Base-by-base conservation (phyloP, 176 grass and related monocot genomes). In the Miscanthus lutarioriparius region DNA sequence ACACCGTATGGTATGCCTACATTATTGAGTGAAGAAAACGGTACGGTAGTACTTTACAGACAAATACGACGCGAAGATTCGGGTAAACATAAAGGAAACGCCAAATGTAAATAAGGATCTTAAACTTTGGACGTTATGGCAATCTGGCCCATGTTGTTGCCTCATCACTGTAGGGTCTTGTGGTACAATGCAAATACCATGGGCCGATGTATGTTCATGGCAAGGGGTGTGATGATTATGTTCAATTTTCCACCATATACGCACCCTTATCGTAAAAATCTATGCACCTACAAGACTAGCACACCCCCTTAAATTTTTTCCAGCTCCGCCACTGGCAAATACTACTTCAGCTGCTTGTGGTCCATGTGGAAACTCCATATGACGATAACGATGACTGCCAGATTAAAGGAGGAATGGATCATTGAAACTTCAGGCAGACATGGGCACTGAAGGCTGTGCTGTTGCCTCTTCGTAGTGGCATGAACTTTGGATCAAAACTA, bases 391-490 rank as follows among this genome's bases (percentile, higher is more conserved):
- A 20, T 37, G 33, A 68, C 32, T 38, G 7, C 38, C 38, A 10
- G 22, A 71, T 40, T 22, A 15, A 77, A 82, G 22, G 51, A 38
- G 14, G 13, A 76, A 84, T 0, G 5, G n/a, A 54, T 45, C 26
- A 4, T 47, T 65, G 61, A 64, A 78, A 41, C 36, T 7, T 10
- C 13, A 38, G 76, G 20, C 71, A 76, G 5, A 36, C 35, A 36
- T 36, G 35, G 35, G 35, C 35, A 33, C 7, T 14, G 22, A 61
- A 64, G 67, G 40, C 10, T 84, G 40, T 30, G 64, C 5, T 45
- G 16, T 72, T 30, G 22, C 32, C 61, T 79, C 67, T 68, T 68
- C 19, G 81, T 59, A 26, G 75, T 81, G n/a, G n/a, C n/a, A n/a
- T n/a, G n/a, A n/a, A n/a, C n/a, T 19, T 14, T 41, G 36, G 26